Percentiles rank a stretch among this genome's conserved stretches.
phyloP scores from a whole-genome alignment of 2,329 filamentous ascomycete genomes.

The Stagonosporopsis cucurbitacearum region DNA sequence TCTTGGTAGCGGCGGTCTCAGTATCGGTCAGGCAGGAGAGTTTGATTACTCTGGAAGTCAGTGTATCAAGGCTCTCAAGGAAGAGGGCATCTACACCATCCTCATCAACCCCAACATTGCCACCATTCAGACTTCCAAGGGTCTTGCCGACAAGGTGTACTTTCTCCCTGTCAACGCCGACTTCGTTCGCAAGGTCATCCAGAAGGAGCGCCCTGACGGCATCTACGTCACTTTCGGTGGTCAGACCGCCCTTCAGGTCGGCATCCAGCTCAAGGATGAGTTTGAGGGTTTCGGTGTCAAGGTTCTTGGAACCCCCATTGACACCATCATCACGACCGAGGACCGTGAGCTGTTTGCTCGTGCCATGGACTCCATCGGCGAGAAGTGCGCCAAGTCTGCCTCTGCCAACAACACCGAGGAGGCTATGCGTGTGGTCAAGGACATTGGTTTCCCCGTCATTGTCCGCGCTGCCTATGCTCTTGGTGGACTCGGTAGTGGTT shows the following conservation, averaged over 20 bases:
- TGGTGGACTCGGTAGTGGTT: constrained; percentile 92
- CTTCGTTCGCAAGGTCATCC: constrained; percentile 96
- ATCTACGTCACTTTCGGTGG: constrained; percentile 99
- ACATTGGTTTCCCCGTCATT: constrained; percentile 96
- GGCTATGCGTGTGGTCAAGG: constrained; percentile 83
- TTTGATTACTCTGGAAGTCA: constrained; percentile 99
- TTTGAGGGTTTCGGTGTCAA: constrained; percentile 91
- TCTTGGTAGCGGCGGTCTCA: constrained; percentile 90
- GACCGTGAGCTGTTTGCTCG: constrained; percentile 96
- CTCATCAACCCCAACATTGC: constrained; percentile 99
- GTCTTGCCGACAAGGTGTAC: constrained; percentile 97
- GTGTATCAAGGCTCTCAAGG: constrained; percentile 96
- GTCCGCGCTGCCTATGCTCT: constrained; percentile 95
- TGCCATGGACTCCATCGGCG: constrained; percentile 97
- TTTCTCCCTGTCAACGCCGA: constrained; percentile 97
- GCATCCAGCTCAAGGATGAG: constrained; percentile 97
- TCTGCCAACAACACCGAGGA: constrained; percentile 89
- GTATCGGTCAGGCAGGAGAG: constrained; percentile 96
- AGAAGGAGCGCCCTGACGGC: constrained; percentile 90
- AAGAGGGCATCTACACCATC: constrained; percentile 97
- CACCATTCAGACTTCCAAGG: constrained; percentile 98
- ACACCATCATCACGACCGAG: constrained; percentile 98
- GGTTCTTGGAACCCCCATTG: constrained; percentile 94
- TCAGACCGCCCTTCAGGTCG: constrained; percentile 94
- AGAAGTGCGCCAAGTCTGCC: constrained; percentile 97